Base-by-base conservation (phyloP, 2,329 filamentous ascomycete genomes). In the Aspergillus sp. region DNA sequence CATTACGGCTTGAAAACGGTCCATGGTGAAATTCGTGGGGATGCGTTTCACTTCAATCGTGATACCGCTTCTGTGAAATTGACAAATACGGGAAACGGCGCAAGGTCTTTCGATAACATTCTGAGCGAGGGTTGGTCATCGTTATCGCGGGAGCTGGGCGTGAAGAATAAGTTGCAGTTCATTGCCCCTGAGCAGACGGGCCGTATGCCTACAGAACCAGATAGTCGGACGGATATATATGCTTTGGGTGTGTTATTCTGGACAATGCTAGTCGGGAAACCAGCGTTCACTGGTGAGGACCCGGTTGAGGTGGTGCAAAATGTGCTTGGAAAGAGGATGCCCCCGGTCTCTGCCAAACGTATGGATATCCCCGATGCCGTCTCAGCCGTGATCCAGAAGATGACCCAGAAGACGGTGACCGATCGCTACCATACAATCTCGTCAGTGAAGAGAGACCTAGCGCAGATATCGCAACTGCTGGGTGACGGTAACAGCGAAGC, bases 111-210 rank as follows among this genome's bases (percentile, higher is more conserved):
- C 56, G 91, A 96, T 67, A 88, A 95, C 69, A 88, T 90, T 4
- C 75, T 97, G 41, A 91, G 88, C 59, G 85, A 86, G 17, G 90
- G 90, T 30, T 97, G 91, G 91, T 87, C 85, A 9, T 80, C 80
- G 0, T 71, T 96, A 7, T 91, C 88, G 10, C 85, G 86, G 50
- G 88, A 96, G 64, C 71, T 90, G 6, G 90, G 90, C 2, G 88
- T 90, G 37, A 90, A 89, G 69, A 85, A 90, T 62, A 95, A 95
- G 68, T 75, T 97, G 17, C 82, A 90, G 45, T 96, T 89, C 63
- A 94, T 96, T 63, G 91, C 90, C 42, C 90, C 91, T 0, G 91
- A 97, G 64, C 91, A 96, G 72, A 96, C 91, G 2, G 91, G 91
- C 12, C 84, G 91, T 17, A 86, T 96, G 79, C 88, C 90, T 2